These are phyloP conservation scores for Phytophthora boehmeriae DNA, from an alignment of 352 stramenopile species.

Conservation along the genomic window DNA sequence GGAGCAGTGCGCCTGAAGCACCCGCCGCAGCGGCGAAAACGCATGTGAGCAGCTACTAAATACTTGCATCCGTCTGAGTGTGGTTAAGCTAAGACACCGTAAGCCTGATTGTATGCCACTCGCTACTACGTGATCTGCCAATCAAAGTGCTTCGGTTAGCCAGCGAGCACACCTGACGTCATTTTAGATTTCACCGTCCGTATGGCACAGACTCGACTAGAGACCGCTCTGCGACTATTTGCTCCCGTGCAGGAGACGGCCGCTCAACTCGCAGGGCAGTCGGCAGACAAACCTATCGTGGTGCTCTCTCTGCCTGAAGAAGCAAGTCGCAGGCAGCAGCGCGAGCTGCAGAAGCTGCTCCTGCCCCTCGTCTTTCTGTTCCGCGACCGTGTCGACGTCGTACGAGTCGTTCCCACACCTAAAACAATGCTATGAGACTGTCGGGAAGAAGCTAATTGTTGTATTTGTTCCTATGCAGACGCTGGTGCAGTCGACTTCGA, in stretches of 20 bases:
- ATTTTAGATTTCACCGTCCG: constrained; percentile 12
- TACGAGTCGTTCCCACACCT: constrained; percentile 29
- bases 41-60: too few relatives aligned
- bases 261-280: constrained; percentile 6
- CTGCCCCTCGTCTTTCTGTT: constrained; percentile 66
- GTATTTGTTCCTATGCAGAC: constrained; percentile 29
- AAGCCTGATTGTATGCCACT: too few relatives aligned
- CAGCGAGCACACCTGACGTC: constrained; percentile 5
- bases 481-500: constrained; percentile 45
- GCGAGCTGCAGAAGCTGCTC: constrained; percentile 48
- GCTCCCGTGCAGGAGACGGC: constrained; percentile 5
- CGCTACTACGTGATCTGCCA: neutral
- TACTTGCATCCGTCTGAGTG: too few relatives aligned
- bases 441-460: neutral
- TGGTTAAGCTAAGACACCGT: too few relatives aligned
- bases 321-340: constrained; percentile 33
- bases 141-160: neutral
- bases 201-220: constrained; percentile 23
- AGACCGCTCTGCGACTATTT: constrained; percentile 31
- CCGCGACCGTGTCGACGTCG: constrained; percentile 62
- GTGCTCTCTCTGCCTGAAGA: constrained; percentile 27
- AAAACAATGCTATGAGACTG: neutral
- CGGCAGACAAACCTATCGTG: constrained; percentile 26
- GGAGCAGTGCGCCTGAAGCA: too few relatives aligned
- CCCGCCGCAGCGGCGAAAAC: too few relatives aligned